Evolutionary conservation across 345 rosid species (phyloP).

Genomic region (Capsella bursapastoris): DNA sequence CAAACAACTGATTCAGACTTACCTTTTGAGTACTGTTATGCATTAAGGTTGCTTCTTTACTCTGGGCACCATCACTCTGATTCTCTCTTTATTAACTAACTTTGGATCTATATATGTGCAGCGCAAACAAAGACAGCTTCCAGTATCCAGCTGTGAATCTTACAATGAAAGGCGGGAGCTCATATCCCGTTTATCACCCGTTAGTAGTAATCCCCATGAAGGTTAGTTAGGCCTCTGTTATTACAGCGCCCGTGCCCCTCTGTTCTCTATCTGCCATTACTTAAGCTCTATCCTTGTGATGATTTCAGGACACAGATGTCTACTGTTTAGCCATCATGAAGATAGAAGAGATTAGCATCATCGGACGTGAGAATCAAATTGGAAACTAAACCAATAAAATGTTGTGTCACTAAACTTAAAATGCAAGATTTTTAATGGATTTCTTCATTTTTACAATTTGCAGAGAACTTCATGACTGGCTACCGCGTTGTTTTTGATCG

Average conservation of each 20-base stretch:
- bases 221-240: conserved; percentile 49
- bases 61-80: conserved; percentile 7
- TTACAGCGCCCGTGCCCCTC: background rate
- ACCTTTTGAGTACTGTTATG: conserved; percentile 89
- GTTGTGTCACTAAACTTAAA: conserved; percentile 15
- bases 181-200: conserved; percentile 59
- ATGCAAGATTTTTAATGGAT: background rate
- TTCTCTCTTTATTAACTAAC: conserved; percentile 13
- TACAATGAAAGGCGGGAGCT: conserved; percentile 80
- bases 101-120: conserved; percentile 34
- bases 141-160: conserved; percentile 58
- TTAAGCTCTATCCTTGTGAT: conserved; percentile 25
- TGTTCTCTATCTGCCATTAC: conserved; percentile 13
- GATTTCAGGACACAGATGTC: conserved; percentile 51
- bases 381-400: background rate
- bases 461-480: conserved; percentile 92
- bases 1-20: conserved; percentile 42
- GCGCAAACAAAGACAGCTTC: conserved; percentile 50
- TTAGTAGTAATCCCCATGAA: conserved; percentile 37
- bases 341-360: conserved; percentile 70
- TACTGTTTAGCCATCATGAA: conserved; percentile 80
- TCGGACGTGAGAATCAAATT: conserved; percentile 77
- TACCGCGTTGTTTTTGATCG: conserved; percentile 71
- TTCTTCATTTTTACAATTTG: conserved; percentile 2
- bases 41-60: conserved; percentile 56